A percentile compares a stretch with the other conserved stretches of the same genome.
Conservation (phyloP, 352 stramenopile species). For the Phytophthora chlamydospora region DNA sequence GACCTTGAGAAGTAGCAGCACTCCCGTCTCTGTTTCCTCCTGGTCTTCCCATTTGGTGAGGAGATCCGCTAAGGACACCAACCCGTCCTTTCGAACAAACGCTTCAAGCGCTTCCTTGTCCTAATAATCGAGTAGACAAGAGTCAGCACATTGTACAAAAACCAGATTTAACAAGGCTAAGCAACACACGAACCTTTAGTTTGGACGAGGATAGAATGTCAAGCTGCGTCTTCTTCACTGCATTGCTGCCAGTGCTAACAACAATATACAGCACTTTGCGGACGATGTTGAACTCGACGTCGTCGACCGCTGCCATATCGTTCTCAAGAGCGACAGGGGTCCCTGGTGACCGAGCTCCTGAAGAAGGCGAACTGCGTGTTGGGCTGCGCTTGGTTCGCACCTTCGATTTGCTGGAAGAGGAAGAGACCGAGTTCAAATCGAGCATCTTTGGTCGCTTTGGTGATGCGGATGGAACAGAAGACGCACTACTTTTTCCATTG, state of each 20-base stretch:
- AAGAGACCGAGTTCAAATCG: conserved; percentile 22
- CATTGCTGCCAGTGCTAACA: conserved; percentile 46
- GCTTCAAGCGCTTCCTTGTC: conserved; percentile 51
- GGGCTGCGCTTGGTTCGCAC: conserved; percentile 16
- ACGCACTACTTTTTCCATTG: conserved; percentile 7
- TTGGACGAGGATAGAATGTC: conserved; percentile 36
- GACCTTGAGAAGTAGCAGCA: conserved; percentile 76
- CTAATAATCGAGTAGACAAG: conserved; percentile 21
- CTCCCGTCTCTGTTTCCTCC: conserved; percentile 53
- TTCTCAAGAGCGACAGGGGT: conserved; percentile 22
- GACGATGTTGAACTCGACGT: conserved; percentile 55
- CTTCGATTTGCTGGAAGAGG: conserved; percentile 12
- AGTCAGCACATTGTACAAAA: not conserved
- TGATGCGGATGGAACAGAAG: conserved; percentile 30
- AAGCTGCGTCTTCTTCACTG: conserved; percentile 40
- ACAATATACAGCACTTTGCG: conserved; percentile 66
- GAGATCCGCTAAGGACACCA: conserved; percentile 50
- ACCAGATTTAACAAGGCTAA: not conserved
- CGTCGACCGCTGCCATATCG: conserved; percentile 28
- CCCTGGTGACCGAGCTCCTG: conserved; percentile 15
- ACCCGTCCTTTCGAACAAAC: conserved; percentile 61
- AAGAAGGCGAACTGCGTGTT: conserved; percentile 12
- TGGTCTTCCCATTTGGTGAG: conserved; percentile 53
- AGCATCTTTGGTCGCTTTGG: conserved; percentile 41
- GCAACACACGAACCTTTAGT: conserved; percentile 43